Evolutionary conservation across 805 yeast genomes (phyloP).

Genomic region (Candida pini): DNA sequence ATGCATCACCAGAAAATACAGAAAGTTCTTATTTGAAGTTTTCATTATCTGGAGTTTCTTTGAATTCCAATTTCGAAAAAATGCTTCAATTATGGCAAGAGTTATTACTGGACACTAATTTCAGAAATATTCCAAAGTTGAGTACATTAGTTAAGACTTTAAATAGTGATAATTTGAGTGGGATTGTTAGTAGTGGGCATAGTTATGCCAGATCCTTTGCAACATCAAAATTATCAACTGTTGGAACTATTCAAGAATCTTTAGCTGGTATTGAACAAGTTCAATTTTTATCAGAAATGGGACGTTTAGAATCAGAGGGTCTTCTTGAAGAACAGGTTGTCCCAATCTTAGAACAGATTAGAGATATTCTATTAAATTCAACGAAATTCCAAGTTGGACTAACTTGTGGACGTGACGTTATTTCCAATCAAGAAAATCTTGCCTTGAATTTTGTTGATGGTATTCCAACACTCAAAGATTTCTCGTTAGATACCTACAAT

Average conservation of each 20-base stretch:
- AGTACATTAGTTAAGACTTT: constrained; percentile 65
- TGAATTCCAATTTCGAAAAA: constrained; percentile 55
- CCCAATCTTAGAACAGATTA: constrained; percentile 55
- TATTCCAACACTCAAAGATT: constrained; percentile 6
- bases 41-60: constrained; percentile 59
- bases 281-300: constrained; percentile 57
- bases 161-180: constrained; percentile 71
- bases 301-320: constrained; percentile 45
- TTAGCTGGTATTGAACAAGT: constrained; percentile 77
- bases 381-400: constrained; percentile 45
- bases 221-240: constrained; percentile 54
- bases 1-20: constrained; percentile 48
- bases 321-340: constrained; percentile 51
- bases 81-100: constrained; percentile 65
- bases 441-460: constrained; percentile 27
- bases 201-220: constrained; percentile 69
- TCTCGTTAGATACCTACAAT: constrained; percentile 11
- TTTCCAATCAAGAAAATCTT: constrained; percentile 31
- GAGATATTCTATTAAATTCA: constrained; percentile 37
- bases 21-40: constrained; percentile 46
- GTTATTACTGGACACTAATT: constrained; percentile 63
- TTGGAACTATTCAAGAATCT: constrained; percentile 55
- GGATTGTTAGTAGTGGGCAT: constrained; percentile 85
- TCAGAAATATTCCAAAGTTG: constrained; percentile 61
- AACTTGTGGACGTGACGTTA: constrained; percentile 49